Percentiles rank a stretch among this genome's conserved stretches.
Evolutionary conservation across 352 stramenopile genomes (phyloP).

Genomic region (Phytophthora hybrid): DNA sequence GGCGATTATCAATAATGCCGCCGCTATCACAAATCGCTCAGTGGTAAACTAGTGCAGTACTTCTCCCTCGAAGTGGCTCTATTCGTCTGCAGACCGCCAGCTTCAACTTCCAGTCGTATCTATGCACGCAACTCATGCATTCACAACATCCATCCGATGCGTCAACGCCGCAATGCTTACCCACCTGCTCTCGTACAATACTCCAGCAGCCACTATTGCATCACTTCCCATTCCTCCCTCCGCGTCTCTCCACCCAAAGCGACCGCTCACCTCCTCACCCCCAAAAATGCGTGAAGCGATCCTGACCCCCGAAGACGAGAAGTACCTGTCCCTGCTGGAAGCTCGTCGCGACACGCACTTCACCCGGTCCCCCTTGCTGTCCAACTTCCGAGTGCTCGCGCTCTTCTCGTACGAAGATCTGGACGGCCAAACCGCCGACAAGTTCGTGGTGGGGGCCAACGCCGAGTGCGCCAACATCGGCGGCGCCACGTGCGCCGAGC

Average conservation of each 20-base stretch:
- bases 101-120: conserved; percentile 36
- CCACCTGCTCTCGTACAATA: neutral
- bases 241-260: neutral
- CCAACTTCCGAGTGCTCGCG: conserved; percentile 58
- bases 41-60: neutral
- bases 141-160: conserved; percentile 3
- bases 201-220: neutral
- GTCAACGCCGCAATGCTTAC: conserved; percentile 34
- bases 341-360: conserved; percentile 51
- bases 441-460: conserved; percentile 82
- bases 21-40: conserved; percentile 6
- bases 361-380: conserved; percentile 47
- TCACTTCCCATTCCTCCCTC: neutral
- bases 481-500: conserved; percentile 89
- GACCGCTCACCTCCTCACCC: neutral
- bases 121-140: conserved; percentile 31
- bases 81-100: conserved; percentile 30
- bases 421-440: conserved; percentile 44
- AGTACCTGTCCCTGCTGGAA: conserved; percentile 57
- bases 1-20: neutral
- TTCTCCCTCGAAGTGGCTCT: conserved; percentile 23
- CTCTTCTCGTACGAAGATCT: conserved; percentile 70
- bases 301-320: conserved; percentile 55
- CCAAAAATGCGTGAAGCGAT: conserved; percentile 49
- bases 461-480: conserved; percentile 88